A percentile compares a stretch with the other conserved stretches of the same genome.
Evolutionary conservation across 768 basidiomycete genomes (phyloP).

Genomic region (Leccinum arenicola): DNA sequence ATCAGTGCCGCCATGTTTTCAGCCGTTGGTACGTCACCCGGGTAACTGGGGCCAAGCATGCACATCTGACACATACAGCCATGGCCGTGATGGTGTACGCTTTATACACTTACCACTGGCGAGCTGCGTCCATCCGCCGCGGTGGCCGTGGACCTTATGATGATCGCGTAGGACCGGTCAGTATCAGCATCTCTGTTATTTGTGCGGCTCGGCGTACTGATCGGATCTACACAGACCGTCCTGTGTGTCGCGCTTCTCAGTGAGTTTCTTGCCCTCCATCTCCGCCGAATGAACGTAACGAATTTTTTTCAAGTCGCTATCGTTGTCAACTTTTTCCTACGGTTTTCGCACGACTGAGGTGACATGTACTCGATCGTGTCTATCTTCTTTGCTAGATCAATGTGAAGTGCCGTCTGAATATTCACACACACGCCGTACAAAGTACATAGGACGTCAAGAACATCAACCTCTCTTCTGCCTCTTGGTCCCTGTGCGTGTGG

Average conservation of each 20-base stretch:
- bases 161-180: constrained; percentile 89
- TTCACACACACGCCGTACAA: constrained; percentile 5
- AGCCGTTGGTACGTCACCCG: constrained; percentile 65
- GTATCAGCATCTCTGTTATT: constrained; percentile 35
- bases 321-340: constrained; percentile 80
- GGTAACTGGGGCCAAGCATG: not conserved
- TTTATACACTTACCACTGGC: constrained; percentile 93
- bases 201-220: constrained; percentile 8
- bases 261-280: constrained; percentile 32
- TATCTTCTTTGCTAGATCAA: constrained; percentile 13
- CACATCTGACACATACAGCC: constrained; percentile 46
- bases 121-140: constrained; percentile 86
- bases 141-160: constrained; percentile 96
- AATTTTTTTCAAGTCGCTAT: constrained; percentile 59
- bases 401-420: constrained; percentile 4
- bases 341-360: constrained; percentile 51
- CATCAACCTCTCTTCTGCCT: constrained; percentile 53
- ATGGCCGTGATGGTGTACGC: constrained; percentile 98
- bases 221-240: constrained; percentile 53
- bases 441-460: not conserved
- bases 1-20: constrained; percentile 98
- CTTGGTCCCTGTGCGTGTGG: constrained; percentile 52
- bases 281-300: not conserved
- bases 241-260: constrained; percentile 80
- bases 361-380: not conserved